A percentile compares a stretch with the other conserved stretches of the same genome.
Evolutionary conservation across 345 rosid genomes (phyloP).

Genomic region (Tarenaya hassleriana): DNA sequence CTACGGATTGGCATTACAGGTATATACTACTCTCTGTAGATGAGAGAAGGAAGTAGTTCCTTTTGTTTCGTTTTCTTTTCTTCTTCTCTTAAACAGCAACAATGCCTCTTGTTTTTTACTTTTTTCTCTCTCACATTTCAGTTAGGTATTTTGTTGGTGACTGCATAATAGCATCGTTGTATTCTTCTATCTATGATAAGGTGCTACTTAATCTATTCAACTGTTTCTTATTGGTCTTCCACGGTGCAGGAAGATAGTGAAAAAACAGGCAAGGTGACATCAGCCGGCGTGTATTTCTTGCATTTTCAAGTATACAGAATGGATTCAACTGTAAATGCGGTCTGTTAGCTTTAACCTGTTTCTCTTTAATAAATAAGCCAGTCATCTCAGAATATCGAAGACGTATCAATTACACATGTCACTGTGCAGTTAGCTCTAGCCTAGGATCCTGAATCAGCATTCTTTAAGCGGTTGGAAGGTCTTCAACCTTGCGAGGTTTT

Average conservation of each 20-base stretch:
- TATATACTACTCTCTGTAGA: conserved; percentile 17
- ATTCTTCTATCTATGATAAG: too few relatives aligned
- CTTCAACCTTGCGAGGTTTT: conserved; percentile 98
- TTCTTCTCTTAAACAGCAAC: too few relatives aligned
- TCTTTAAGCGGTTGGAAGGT: conserved; percentile 95
- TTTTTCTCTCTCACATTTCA: too few relatives aligned
- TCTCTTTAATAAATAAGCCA: conserved; percentile 1
- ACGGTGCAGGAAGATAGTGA: conserved; percentile 86
- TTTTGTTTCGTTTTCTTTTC: too few relatives aligned
- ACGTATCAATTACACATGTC: conserved; percentile 8
- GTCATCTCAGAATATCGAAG: conserved; percentile 6
- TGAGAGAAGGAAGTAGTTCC: too few relatives aligned
- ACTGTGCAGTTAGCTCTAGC: conserved; percentile 81
- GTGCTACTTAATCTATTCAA: too few relatives aligned
- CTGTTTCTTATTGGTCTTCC: too few relatives aligned
- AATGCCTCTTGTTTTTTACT: too few relatives aligned
- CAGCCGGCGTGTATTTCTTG: conserved; percentile 97
- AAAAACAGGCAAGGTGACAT: conserved; percentile 91
- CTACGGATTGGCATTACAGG: conserved; percentile 97
- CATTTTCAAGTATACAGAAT: conserved; percentile 99
- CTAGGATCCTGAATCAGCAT: conserved; percentile 97
- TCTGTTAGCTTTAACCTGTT: conserved; percentile 29
- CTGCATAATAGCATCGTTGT: not conserved
- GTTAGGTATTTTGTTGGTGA: not conserved
- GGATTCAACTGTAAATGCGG: conserved; percentile 95